Evolutionary conservation across 208 protist genomes (phyloP), one percentile per base, ranked within the genome.

Genomic region (Vickermania spadyakhi): DNA sequence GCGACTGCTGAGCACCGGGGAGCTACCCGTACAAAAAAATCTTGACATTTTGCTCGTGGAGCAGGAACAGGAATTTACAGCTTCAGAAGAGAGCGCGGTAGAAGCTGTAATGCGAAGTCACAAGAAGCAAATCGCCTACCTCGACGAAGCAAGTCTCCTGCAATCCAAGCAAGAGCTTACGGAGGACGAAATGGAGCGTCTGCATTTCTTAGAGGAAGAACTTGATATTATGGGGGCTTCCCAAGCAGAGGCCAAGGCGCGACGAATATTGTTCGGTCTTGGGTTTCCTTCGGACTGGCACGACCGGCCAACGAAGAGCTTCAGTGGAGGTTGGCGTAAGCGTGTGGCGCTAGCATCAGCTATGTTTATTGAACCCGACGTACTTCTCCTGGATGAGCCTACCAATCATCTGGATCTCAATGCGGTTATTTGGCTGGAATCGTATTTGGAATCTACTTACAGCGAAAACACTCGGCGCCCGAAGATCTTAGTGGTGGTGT

Each of bases 321-420:
- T 96, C 72, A 85, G 75, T 42, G 89, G 86, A 64, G 89, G 86
- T 22, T 93, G 89, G 89, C 73, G 89, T 27, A 97, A 97, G 89
- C 89, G 96, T 66, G 89, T 98, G 26, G 84, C 94, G 3, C 85
- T 99, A 28, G 96, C 97, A 11, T 81, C 76, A 1, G 96, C 97
- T 0, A 81, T 98, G 45, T 98, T 97, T 64, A 90, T 89, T 41
- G 82, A 97, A 63, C 96, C 96, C 0, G 87, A 98, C 65, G 76
- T 99, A 30, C 78, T 99, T 11, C 75, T 99, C 67, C 83, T 99
- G 3, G 97, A 99, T 72, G 97, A 99, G 79, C 97, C 97, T 18
- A 98, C 95, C 23, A 98, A 98, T 74, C 96, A 99, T 72, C 75
- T 99, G 21, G 96, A 99, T 62, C 68, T 98, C n/a, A 90, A 93